Evolutionary conservation across 2,329 filamentous ascomycete genomes (phyloP).

Genomic region (Chrysoporthe austroafricana): DNA sequence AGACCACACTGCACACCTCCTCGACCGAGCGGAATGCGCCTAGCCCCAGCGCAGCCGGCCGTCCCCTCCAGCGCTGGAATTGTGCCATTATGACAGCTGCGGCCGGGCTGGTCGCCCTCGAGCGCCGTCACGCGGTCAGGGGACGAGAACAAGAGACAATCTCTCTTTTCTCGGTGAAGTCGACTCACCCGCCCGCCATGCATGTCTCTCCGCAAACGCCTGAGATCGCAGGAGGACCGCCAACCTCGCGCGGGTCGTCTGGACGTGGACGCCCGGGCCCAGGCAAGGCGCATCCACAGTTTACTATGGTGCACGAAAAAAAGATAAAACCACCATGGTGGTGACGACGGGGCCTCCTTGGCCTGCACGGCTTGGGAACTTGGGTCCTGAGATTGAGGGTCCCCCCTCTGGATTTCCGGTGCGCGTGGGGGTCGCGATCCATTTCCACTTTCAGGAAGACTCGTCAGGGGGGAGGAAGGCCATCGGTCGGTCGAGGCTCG

Average conservation of each 20-base stretch:
- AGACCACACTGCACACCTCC: neutral
- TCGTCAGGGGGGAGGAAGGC: neutral
- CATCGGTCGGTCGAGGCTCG: neutral
- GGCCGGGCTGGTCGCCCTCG: no score
- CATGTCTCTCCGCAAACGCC: neutral
- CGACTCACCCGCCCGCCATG: neutral
- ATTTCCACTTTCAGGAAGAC: conserved; percentile 14
- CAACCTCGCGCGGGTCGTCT: neutral
- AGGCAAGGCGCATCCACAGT: neutral
- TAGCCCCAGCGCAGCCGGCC: neutral
- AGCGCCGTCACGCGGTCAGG: neutral
- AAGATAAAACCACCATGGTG: no score
- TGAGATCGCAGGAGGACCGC: neutral
- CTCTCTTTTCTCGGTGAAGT: neutral
- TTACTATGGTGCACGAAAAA: neutral
- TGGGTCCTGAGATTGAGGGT: neutral
- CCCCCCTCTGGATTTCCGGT: neutral
- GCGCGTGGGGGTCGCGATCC: conserved; percentile 25
- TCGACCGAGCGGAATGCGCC: conserved; percentile 2
- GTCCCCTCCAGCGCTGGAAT: no score
- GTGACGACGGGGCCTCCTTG: no score
- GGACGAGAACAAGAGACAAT: no score
- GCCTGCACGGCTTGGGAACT: neutral
- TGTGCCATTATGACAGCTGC: no score
- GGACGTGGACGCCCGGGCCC: no score